Base-by-base conservation (phyloP, 2,329 filamentous ascomycete genomes). In the Xylaria sp. region DNA sequence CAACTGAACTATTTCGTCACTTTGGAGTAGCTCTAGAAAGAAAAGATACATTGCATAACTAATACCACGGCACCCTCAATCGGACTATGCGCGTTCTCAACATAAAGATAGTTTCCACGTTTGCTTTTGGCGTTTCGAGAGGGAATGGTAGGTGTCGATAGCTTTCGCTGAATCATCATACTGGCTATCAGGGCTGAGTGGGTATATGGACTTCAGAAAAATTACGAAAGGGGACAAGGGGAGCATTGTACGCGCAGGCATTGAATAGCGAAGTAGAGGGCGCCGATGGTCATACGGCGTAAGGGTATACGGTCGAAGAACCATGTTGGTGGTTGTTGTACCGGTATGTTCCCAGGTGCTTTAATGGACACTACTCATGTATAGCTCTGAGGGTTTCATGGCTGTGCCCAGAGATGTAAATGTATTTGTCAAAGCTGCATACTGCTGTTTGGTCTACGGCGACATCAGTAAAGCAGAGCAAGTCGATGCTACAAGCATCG, bases 41-140 rank as follows among this genome's bases (percentile, higher is more conserved):
- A 60, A 60, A 73, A 55, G 69, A 68, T 67, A 65, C 67, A 65
- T 65, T 61, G 47, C 57, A 70, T 61, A 67, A 59, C 66, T 60
- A 69, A 74, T 72, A 72, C 67, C 68, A 72, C 61, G 64, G 67
- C 65, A 63, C 63, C 59, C 65, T 64, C 65, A 67, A 58, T 55
- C 67, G 65, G 60, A 59, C 63, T 70, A 66, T 66, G 59, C 57
- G 63, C 54, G 60, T 65, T 67, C 55, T 66, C 59, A 63, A 67
- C 60, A 65, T 68, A 66, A 69, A 69, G 67, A 67, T 72, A 66
- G 68, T 59, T 60, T 69, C 72, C 44, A 45, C 61, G 68, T 69
- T 73, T 71, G 68, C 69, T 72, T 71, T 71, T 62, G 71, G 74
- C 72, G 74, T 76, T 76, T 65, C 63, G 71, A 76, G 72, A 75